Evolutionary conservation across 495 filamentous ascomycete genomes (phyloP).

Genomic region (Symbiotaphrina buchneri): DNA sequence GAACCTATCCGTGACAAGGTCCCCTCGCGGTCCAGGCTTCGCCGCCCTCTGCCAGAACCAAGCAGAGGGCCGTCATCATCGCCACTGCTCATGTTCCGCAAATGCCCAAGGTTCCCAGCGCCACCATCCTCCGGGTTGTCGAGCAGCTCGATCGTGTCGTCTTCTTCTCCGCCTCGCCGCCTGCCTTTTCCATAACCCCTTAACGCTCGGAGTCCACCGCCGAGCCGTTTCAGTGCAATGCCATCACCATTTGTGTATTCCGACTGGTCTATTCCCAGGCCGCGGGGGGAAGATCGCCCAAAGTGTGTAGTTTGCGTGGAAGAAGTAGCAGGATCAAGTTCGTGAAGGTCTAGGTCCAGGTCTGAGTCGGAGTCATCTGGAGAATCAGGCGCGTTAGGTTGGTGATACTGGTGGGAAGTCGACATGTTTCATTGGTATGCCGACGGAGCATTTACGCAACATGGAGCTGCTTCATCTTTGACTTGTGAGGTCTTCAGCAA

Average conservation of each 20-base stretch:
- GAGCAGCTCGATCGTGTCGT: constrained; percentile 32
- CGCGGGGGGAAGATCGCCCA: constrained; percentile 47
- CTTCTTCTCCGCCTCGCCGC: constrained; percentile 20
- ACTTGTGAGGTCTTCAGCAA: no score
- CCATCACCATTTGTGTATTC: no score
- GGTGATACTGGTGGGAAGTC: constrained; percentile 11
- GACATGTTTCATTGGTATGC: constrained; percentile 4
- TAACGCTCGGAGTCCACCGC: no score
- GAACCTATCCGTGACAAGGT: constrained; percentile 14
- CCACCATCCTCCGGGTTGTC: constrained; percentile 23
- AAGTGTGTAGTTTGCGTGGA: constrained; percentile 41
- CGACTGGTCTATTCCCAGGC: constrained; percentile 21
- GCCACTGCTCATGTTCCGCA: constrained; percentile 18
- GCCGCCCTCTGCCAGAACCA: constrained; percentile 10
- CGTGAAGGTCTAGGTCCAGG: constrained; percentile 43
- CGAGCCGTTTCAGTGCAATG: no score
- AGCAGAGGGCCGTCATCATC: constrained; percentile 50
- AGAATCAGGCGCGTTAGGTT: constrained; percentile 26
- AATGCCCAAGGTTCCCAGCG: constrained; percentile 26
- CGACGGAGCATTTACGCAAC: no score
- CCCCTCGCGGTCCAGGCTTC: constrained; percentile 3
- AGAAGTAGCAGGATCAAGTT: constrained; percentile 39
- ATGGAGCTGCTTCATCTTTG: no score
- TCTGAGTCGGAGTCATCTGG: constrained; percentile 26
- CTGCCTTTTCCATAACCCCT: constrained; percentile 36